Evolutionary conservation across 768 basidiomycete species (phyloP), one percentile per base, ranked within the genome.

Genomic region (Mycena vitilis): DNA sequence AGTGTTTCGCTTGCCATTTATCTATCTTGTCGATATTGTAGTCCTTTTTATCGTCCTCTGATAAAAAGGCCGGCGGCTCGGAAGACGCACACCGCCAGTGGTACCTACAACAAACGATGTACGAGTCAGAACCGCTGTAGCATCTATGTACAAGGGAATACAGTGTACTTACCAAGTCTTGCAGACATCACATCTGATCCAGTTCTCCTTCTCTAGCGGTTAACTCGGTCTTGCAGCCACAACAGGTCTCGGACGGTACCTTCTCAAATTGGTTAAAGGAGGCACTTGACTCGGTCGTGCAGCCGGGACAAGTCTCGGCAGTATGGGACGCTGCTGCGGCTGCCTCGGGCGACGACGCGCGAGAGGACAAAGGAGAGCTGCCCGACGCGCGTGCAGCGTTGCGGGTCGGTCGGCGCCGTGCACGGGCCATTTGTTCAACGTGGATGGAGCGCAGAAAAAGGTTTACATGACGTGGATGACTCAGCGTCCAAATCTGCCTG

Each of bases 141-240:
- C 30, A 5, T 30, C 30, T 30, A 5, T 30, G n/a, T 30, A 30
- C 5, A 30, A 30, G 30, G 5, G 30, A 30, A 5, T 30, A 30
- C 30, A 30, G 30, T 30, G 30, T 30, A 30, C 30, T 30, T 30
- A 30, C 93, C 93, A 95, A 37, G 82, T 86, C 78, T 90, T 91
- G 82, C 92, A 94, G 23, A 86, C 85, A 73, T 95, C 94, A 76
- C 95, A 96, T 70, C 89, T 81, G 63, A 95, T 89, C 95, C 94
- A 96, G 73, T 82, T 88, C 70, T 93, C 92, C 76, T 91, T 90
- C 69, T 88, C 86, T 59, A 79, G 82, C 4, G 80, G 73, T 75
- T 12, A 77, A 69, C 45, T 79, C 75, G 52, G 77, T 76, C 55
- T 81, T 81, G 75, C 89, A 90, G 13, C 87, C 85, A 15, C 89